Base-by-base conservation (phyloP, 441 rosid species). In the Jatropha multifida region DNA sequence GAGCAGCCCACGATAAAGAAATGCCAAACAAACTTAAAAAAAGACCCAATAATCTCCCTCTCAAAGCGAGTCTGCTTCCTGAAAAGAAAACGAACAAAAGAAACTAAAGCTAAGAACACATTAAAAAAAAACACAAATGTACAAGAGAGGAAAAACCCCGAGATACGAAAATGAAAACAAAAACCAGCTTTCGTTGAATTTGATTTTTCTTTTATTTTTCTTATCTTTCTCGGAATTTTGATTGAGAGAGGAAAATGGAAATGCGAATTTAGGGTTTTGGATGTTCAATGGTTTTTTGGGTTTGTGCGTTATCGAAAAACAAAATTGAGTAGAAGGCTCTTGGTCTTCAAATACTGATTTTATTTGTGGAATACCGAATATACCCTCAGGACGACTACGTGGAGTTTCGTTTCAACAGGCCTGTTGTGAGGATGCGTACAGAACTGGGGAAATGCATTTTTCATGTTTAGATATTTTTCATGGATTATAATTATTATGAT, bases 41-140 rank as follows among this genome's bases (percentile, higher is more conserved):
- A 49, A 64, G 20, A 42, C 76, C 79, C 69, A 72, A 41, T 18
- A 62, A 71, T 68, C 46, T 48, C 49, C 70, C 68, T 56, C 74
- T 44, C 6, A 18, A 63, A n/a, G 37, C 77, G 76, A 64, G 42
- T 80, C 46, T 46, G 78, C 14, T 61, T 41, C 71, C 79, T 72
- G 73, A 44, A 71, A 77, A 69, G 62, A 76, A 55, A 76, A 69
- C 38, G 63, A 51, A 72, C 23, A 72, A 65, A 76, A 11, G 20
- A 63, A 67, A 60, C 62, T 49, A 78, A 65, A 72, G 32, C 76
- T 20, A 77, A 59, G n/a, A 56, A 44, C 26, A 37, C 51, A 32
- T 41, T 1, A 69, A 63, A 71, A 64, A 64, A 52, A 65, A 27
- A 75, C 42, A 64, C 62, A 79, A 56, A 54, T 59, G 55, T 27